Evolutionary conservation across 2,329 filamentous ascomycete species (phyloP), one percentile per base, ranked within the genome.

Genomic region (Colletotrichum sp.): DNA sequence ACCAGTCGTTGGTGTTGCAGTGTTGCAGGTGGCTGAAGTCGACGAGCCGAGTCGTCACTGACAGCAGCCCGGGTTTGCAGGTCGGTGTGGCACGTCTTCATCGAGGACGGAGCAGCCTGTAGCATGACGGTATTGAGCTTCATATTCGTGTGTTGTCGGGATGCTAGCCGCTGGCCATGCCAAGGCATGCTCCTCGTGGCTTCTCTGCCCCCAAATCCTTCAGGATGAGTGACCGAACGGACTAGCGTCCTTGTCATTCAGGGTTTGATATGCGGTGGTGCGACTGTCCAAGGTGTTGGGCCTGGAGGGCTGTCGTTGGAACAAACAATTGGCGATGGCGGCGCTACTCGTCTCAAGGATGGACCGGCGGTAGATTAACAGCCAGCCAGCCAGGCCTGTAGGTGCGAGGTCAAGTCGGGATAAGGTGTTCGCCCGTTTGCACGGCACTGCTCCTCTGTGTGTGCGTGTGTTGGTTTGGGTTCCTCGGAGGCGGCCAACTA

Each of bases 381-480:
- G 21, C 54, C 33, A 51, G 36, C 24, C 21, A 71, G n/a, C 27
- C 63, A 36, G 31, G 33, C 57, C 13, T 69, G 61, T 66, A 66
- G 54, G 68, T 62, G 21, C 68, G 62, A 63, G 63, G 43, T 71
- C 55, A 71, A 67, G 67, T 67, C 65, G 12, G 55, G 55, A 59
- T 67, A 59, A 67, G 65, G 54, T 43, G 61, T 61, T 51, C 55
- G 36, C n/a, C 54, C 55, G 55, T 57, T 31, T 71, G 57, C 31
- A 63, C 61, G 68, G 62, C 34, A 51, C 36, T 61, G 55, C 21
- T 62, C 29, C 18, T 59, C 24, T 47, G 33, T 38, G 57, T 29
- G 24, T 51, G 29, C 33, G n/a, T 36, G 54, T 58, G 69, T 74
- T 74, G 72, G 72, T 59, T 72, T 55, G 69, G 67, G 62, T 74